Evolutionary conservation across 768 basidiomycete species (phyloP), one percentile per base, ranked within the genome.

Genomic region (Russula foetens): DNA sequence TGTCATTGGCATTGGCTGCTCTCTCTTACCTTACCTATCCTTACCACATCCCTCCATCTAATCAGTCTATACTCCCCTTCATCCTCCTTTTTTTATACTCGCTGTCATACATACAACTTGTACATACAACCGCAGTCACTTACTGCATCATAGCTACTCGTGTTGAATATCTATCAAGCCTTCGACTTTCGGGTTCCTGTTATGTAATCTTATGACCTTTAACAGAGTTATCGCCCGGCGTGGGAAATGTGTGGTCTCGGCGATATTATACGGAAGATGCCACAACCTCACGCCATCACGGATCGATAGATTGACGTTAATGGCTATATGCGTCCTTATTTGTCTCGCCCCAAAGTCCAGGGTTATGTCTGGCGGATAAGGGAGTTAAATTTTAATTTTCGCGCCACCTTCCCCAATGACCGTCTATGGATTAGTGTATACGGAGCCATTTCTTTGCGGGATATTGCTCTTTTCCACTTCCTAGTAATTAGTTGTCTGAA

Each of bases 81-180:
- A 19, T 33, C 38, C 7, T 43, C 46, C 23, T 12, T 23, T 24
- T 5, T 61, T 29, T 11, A 41, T 33, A 39, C 54, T 33, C 55
- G 21, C 60, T 57, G 55, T 53, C 44, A 21, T 41, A 47, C 47
- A 21, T 41, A 47, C 47, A 53, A 33, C 44, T 45, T 57, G 56
- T 45, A 51, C 54, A 61, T 41, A 56, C 48, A 31, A 50, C n/a
- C 43, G n/a, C 39, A 45, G 26, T 28, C 46, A 29, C 35, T 8
- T 28, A 52, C 33, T 44, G 24, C 51, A 52, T n/a, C 44, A 28
- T 49, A 43, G 28, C 52, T 60, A 48, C 26, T n/a, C 48, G 28
- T 23, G 46, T 50, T 49, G 43, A 24, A 29, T 53, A 54, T 60
- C 52, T 53, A 53, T 59, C 39, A 6, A 53, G 52, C 53, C 7